Evolutionary conservation across 495 filamentous ascomycete species (phyloP).

Genomic region (Thermochaetoides thermophila): DNA sequence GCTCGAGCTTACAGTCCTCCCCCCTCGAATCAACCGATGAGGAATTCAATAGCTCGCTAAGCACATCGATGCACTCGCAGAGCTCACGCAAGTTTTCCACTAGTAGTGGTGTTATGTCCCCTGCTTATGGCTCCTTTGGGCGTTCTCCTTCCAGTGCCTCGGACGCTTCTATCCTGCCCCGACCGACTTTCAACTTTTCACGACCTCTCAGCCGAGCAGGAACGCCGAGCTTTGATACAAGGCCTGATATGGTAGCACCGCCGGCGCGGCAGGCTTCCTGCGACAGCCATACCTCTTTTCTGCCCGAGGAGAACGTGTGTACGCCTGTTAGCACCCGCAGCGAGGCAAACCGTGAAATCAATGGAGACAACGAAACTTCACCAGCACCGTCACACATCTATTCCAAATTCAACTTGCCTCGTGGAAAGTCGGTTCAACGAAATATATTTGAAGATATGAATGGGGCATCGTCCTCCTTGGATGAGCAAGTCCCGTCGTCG

Average conservation of each 20-base stretch:
- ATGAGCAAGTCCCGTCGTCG: conserved; percentile 25
- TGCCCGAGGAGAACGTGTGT: conserved; percentile 43
- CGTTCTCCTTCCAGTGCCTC: conserved; percentile 76
- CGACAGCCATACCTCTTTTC: conserved; percentile 47
- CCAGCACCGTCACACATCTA: conserved; percentile 65
- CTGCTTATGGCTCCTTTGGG: conserved; percentile 35
- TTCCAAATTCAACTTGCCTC: conserved; percentile 66
- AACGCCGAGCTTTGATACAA: conserved; percentile 47
- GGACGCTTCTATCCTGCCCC: conserved; percentile 49
- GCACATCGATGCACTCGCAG: conserved; percentile 30
- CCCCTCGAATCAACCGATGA: conserved; percentile 24
- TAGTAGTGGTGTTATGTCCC: conserved; percentile 48
- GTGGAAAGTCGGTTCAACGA: conserved; percentile 63
- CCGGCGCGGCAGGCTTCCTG: conserved; percentile 43
- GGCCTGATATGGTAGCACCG: too few relatives aligned
- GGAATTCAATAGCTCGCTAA: conserved; percentile 19
- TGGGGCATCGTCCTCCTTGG: conserved; percentile 47
- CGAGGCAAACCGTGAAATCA: conserved; percentile 39
- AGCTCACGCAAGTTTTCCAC: conserved; percentile 45
- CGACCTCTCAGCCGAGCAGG: conserved; percentile 71
- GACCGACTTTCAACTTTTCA: conserved; percentile 84
- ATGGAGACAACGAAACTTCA: conserved; percentile 20
- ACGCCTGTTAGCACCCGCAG: conserved; percentile 50
- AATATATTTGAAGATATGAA: too few relatives aligned
- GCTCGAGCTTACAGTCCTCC: conserved; percentile 34